Evolutionary conservation across 1,284 basidiomycete genomes (phyloP).

Genomic region (Marasmius oreades): DNA sequence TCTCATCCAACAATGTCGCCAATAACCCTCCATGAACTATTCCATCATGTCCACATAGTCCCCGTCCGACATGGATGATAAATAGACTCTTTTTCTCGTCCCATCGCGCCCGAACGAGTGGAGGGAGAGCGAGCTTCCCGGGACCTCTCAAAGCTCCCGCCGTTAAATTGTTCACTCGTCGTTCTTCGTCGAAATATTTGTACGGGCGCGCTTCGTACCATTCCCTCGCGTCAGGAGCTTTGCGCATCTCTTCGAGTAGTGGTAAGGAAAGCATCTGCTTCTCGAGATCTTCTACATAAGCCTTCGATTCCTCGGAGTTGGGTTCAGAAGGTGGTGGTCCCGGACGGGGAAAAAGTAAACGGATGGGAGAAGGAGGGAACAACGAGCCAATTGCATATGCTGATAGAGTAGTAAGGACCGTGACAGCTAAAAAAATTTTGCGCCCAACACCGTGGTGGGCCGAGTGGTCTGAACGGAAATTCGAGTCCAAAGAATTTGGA

Average conservation of each 20-base stretch:
- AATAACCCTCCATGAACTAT: slow-evolving; percentile 92
- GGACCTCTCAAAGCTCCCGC: slow-evolving; percentile 84
- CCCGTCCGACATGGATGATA: slow-evolving; percentile 80
- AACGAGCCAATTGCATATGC: slow-evolving; percentile 35
- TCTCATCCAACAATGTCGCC: slow-evolving; percentile 89
- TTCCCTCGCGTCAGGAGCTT: slow-evolving; percentile 39
- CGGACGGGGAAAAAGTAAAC: slow-evolving; percentile 65
- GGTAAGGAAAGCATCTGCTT: slow-evolving; percentile 63
- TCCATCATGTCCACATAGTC: slow-evolving; percentile 90
- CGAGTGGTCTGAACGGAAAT: not conserved
- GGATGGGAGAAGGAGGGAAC: slow-evolving; percentile 33
- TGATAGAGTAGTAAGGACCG: slow-evolving; percentile 18
- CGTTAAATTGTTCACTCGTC: slow-evolving; percentile 77
- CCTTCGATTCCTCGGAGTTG: slow-evolving; percentile 58
- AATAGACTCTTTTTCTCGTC: slow-evolving; percentile 74
- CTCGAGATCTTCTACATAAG: slow-evolving; percentile 65
- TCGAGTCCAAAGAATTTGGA: too few species aligned
- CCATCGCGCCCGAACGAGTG: slow-evolving; percentile 66
- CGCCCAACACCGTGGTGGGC: not conserved
- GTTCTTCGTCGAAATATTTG: slow-evolving; percentile 60
- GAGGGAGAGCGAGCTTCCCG: slow-evolving; percentile 76
- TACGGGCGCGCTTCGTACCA: slow-evolving; percentile 85
- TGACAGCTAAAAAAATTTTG: not conserved
- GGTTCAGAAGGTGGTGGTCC: slow-evolving; percentile 65
- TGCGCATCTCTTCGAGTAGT: slow-evolving; percentile 50